A percentile compares a stretch with the other conserved stretches of the same genome.
phyloP scores from a whole-genome alignment of 2,329 filamentous ascomycete species.

The Pseudogymnoascus sp. region DNA sequence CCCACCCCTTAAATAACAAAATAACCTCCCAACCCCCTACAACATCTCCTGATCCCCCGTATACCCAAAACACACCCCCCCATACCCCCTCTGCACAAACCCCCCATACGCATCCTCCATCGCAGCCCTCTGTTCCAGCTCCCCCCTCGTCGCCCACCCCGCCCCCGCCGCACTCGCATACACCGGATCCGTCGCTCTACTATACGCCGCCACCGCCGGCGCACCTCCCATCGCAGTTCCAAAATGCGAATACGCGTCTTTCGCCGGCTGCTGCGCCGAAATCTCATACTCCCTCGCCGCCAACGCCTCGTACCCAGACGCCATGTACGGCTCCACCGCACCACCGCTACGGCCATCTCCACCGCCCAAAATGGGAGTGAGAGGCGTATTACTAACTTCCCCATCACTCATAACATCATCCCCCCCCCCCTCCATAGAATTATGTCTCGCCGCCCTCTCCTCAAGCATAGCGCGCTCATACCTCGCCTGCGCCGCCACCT shows the following conservation, averaged over 20 bases:
- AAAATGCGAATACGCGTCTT: constrained; percentile 38
- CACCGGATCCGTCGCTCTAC: constrained; percentile 57
- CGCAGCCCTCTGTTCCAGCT: constrained; percentile 31
- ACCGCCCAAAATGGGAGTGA: constrained; percentile 38
- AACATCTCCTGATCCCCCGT: constrained; percentile 2
- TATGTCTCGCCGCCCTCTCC: constrained; percentile 26
- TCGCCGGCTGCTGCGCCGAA: constrained; percentile 31
- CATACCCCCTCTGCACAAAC: constrained; percentile 40
- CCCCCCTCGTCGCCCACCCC: constrained; percentile 29
- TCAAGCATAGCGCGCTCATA: constrained; percentile 44
- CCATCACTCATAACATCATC: constrained; percentile 27
- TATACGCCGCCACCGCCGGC: constrained; percentile 32
- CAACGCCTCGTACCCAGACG: constrained; percentile 66
- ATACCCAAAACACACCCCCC: not conserved
- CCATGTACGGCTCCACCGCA: constrained; percentile 60
- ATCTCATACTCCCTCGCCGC: constrained; percentile 55
- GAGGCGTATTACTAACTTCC: constrained; percentile 29
- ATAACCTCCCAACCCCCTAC: not conserved
- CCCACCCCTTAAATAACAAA: not conserved
- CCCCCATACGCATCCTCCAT: constrained; percentile 65
- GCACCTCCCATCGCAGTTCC: constrained; percentile 32
- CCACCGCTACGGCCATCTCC: constrained; percentile 43
- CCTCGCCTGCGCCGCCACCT: constrained; percentile 46
- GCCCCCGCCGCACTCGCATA: constrained; percentile 34
- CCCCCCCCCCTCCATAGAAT: constrained; percentile 38